Conservation (phyloP, 371 early-diverging fungal species). For the Apophysomyces variabilis region DNA sequence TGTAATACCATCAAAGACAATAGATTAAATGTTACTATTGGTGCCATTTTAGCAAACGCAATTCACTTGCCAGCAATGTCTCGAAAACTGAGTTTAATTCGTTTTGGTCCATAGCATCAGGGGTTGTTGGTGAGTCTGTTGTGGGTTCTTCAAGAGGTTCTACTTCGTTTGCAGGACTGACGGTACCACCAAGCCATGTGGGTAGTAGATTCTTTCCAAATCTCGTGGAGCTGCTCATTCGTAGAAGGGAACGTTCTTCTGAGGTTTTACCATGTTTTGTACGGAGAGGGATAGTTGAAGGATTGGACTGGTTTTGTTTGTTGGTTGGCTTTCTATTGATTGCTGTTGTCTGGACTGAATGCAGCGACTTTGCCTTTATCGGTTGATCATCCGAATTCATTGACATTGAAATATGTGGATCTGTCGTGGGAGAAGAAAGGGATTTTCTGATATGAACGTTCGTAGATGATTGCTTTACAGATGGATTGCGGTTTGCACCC, state of each 20-base stretch:
- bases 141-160: constrained; percentile 9
- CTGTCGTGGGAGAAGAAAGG: constrained; percentile 12
- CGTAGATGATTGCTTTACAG: constrained; percentile 10
- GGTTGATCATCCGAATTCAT: constrained; percentile 10
- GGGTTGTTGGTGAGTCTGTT: constrained; percentile 2
- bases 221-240: constrained; percentile 39
- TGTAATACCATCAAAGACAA: constrained; percentile 14
- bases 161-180: constrained; percentile 6
- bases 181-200: constrained; percentile 44
- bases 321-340: constrained; percentile 2
- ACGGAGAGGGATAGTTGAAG: constrained; percentile 8
- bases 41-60: constrained; percentile 6
- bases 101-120: constrained; percentile 5
- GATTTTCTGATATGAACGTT: constrained; percentile 8
- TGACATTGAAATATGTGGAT: not conserved
- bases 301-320: constrained; percentile 8
- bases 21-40: constrained; percentile 5
- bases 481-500: constrained; percentile 7
- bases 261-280: constrained; percentile 1
- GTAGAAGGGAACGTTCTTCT: constrained; percentile 24
- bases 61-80: constrained; percentile 17
- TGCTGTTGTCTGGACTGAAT: not conserved
- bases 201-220: constrained; percentile 48
- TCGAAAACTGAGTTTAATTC: constrained; percentile 17
- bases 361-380: constrained; percentile 3